Base-by-base conservation (phyloP, 129 eudicot genomes). In the Ambrosia trifida region DNA sequence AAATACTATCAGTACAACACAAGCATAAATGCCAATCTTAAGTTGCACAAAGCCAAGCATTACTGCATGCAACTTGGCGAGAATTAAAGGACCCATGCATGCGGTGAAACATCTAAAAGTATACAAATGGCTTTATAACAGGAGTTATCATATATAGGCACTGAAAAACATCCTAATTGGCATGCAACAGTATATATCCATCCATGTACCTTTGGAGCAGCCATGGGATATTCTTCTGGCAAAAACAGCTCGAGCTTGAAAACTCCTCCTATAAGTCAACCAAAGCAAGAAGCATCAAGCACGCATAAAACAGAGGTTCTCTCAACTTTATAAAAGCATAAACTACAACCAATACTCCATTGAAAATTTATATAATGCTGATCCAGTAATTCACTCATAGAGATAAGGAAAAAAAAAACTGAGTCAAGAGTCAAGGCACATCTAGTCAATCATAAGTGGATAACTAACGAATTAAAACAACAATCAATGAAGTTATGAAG, bases 211-310 rank as follows among this genome's bases (percentile, higher is more conserved):
- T 83, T 83, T 51, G 87, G 87, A 76, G 87, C 84, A 49, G 87
- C 84, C 87, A 83, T 83, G 24, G 87, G 87, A 72, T 83, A 83
- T 76, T 83, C 87, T 83, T 83, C 87, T 11, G 87, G 87, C 77
- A 83, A 80, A 79, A 83, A 83, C 68, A 83, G 72, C 64, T 83
- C 87, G 74, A 83, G 71, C 84, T 83, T 83, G 76, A 83, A 83
- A 47, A 83, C 87, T 60, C 87, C 87, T 76, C 87, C 87, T 83
- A 38, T 10, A 58, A 41, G 49, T 64, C 41, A 65, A 68, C 45
- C 24, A 72, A 7, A 65, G 66, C 46, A 44, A 77, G 58, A 69
- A 50, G 49, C 35, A 44, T 70, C 60, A 69, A 50, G 49, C 35
- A 32, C 5, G 59, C 58, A 74, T 57, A 56, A 16, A 66, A 6